These are phyloP conservation scores for Candida cerambycidarum DNA, from an alignment of 805 yeast species.

Conservation along the genomic window DNA sequence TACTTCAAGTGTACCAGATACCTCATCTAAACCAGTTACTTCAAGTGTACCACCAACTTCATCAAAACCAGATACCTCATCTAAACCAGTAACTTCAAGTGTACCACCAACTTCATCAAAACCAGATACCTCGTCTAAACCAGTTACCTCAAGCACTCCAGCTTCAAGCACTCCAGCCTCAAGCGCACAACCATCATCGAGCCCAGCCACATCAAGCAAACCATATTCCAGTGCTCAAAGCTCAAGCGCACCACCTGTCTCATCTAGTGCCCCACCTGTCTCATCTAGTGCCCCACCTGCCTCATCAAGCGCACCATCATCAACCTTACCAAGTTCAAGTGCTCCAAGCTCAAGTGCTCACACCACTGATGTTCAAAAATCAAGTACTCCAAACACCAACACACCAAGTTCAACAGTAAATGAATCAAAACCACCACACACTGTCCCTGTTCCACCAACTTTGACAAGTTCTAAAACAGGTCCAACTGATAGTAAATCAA, in stretches of 20 bases:
- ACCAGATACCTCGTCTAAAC: too few species aligned
- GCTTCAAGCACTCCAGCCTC: not conserved
- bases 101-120: too few species aligned
- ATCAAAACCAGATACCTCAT: slow-evolving; percentile 5
- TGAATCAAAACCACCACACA: too few species aligned
- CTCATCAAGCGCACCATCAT: not conserved
- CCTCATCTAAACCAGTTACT: not conserved
- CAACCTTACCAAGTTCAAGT: too few species aligned
- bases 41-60: not conserved
- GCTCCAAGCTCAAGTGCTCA: too few species aligned
- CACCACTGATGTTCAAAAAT: too few species aligned
- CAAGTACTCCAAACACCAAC: too few species aligned
- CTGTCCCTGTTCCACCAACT: too few species aligned
- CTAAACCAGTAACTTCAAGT: slow-evolving; percentile 6
- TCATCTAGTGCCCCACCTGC: not conserved
- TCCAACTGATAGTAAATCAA: too few species aligned
- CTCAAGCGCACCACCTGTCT: not conserved
- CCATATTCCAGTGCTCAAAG: slow-evolving; percentile 1
- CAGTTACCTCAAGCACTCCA: slow-evolving; percentile 16
- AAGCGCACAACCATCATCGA: not conserved
- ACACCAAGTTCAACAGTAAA: too few species aligned
- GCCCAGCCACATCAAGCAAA: not conserved
- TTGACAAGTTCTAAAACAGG: too few species aligned
- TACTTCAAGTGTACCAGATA: not conserved
- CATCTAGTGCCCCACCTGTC: too few species aligned